Base-by-base conservation (phyloP, 306 rosid species). In the Cucumis cinereus region DNA sequence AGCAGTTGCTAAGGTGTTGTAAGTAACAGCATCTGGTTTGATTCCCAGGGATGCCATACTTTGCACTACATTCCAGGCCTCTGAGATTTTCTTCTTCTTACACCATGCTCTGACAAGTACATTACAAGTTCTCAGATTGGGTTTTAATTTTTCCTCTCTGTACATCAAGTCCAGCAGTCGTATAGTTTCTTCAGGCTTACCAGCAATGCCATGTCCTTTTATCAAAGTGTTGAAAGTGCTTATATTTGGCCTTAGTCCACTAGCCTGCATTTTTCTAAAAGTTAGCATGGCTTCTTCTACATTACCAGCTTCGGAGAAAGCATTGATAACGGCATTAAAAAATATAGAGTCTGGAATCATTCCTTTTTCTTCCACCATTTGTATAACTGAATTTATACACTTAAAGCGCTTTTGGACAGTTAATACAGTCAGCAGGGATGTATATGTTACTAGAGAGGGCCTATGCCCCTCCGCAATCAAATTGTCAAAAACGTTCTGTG, bases 121-220 rank as follows among this genome's bases (percentile, higher is more conserved):
- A 77, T 90, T 90, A 62, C 80, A 90, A 63, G 96, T 88, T 85
- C 89, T 82, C 62, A 88, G 79, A 79, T 88, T 88, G 36, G 96
- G 96, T 81, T 82, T 88, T 75, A 85, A 79, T 52, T 82, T 79
- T 81, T 67, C 88, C 53, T 88, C 86, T 5, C 17, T 64, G 16
- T 80, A 79, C 89, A 90, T 90, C 80, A 83, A 66, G 41, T 88
- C 85, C 28, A 90, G 85, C 84, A 90, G 77, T 52, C 83, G 78
- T 84, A 79, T 36, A 64, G 92, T 84, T 77, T 85, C 89, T 57
- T 81, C 88, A 78, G 96, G 90, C 82, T 56, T 83, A 81, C 96
- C 84, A 3, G 82, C 87, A 73, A 88, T 85, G 72, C 96, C 96
- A 74, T 85, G 88, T 73, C 96, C 92, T 86, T 90, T 88, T 57